Conservation (phyloP, 192 early-diverging fungal species). For the Dissophora globulifera region DNA sequence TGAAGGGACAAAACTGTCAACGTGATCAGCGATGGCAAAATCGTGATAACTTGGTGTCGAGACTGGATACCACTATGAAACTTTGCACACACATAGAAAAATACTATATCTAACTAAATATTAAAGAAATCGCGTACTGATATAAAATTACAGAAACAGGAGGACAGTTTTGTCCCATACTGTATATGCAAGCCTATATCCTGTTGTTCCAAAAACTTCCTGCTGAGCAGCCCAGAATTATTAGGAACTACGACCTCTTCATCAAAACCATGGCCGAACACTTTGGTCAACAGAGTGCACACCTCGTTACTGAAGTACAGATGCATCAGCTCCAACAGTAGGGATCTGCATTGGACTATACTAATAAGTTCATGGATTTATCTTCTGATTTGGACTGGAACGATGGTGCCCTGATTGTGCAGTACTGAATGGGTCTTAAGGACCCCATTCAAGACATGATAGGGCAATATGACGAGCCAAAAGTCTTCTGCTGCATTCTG, state of each 20-base stretch:
- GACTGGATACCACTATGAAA: too few relatives aligned
- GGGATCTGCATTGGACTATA: constrained; percentile 5
- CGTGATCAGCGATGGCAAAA: too few relatives aligned
- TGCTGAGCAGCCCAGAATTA: not conserved
- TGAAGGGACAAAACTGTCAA: too few relatives aligned
- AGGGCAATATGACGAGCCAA: not conserved
- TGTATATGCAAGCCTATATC: constrained; percentile 7
- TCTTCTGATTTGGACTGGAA: not conserved
- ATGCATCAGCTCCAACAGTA: not conserved
- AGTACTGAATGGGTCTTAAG: not conserved
- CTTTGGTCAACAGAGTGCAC: not conserved
- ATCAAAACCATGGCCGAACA: not conserved
- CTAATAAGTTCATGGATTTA: not conserved
- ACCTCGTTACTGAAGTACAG: not conserved
- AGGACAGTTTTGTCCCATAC: too few relatives aligned
- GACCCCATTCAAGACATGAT: not conserved
- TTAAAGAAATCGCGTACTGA: too few relatives aligned
- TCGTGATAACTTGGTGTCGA: too few relatives aligned
- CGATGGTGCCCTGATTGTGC: constrained; percentile 3
- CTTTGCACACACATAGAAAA: too few relatives aligned
- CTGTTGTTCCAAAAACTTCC: not conserved
- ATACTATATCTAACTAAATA: too few relatives aligned
- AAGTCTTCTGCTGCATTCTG: not conserved
- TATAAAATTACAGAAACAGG: too few relatives aligned
- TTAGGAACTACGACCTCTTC: constrained; percentile 4